Evolutionary conservation across 768 basidiomycete genomes (phyloP), one percentile per base, ranked within the genome.

Genomic region (Xerocomellus chrysenteron): DNA sequence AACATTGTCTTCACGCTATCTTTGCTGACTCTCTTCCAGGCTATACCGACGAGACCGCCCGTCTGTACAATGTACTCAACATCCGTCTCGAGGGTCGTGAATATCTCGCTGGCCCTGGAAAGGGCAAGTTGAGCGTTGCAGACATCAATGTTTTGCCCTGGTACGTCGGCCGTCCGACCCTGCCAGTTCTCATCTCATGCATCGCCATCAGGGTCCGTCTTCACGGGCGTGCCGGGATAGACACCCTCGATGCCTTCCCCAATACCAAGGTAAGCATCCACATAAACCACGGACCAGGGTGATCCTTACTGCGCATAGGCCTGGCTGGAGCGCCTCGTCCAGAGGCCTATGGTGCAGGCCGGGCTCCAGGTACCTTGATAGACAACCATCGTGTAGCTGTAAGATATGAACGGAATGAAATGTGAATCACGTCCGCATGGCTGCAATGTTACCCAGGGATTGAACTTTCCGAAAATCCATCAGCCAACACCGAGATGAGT

Each of bases 11-110:
- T 30, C 42, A 8, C 49, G 12, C 17, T 35, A 12, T 44, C 19
- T 30, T 41, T 46, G 19, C 47, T 35, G 6, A 58, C 48, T 47
- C 66, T 52, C 67, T 63, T 57, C 67, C 50, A 84, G 85, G 92
- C 50, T 95, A 91, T 72, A 62, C 76, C 21, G 84, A 91, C 28
- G 94, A 96, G 78, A 90, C 90, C 3, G 85, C 83, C 63, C 83
- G 94, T 26, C 78, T 95, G 21, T 94, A 89, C 67, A 76, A 82
- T 17, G 94, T 95, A 4, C 80, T 95, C 42, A 85, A 95, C 64
- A 83, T 86, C 47, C 83, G 88, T 24, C 80, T 95, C n/a, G 70
- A 76, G 44, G 82, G 78, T 50, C 82, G 88, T 17, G 91, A 94
- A 40, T 95, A 80, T 69, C 83, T 96, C 16, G 91, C 81, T 17